Base-by-base conservation (phyloP, 768 basidiomycete genomes). In the Peribolospora kevripleyi region DNA sequence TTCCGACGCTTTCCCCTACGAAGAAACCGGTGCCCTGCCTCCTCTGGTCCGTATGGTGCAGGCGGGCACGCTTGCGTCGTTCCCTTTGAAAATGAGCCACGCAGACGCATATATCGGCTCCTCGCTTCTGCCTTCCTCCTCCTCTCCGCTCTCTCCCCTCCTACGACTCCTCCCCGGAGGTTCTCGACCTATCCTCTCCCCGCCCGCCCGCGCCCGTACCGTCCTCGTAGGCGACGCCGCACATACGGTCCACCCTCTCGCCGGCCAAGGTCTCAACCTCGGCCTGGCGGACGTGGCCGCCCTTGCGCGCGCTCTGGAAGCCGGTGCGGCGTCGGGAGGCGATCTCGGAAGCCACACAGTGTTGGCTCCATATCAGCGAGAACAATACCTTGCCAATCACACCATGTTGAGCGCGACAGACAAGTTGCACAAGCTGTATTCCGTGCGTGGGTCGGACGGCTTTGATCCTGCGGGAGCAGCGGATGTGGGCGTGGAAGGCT, bases 151-250 rank as follows among this genome's bases (percentile, higher is more conserved):
- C 25, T 25, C 25, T 25, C 25, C 25, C 25, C 25, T 25, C 25
- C 25, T 25, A 25, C 25, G 25, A 25, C 25, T 25, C 25, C 25
- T 25, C 25, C 25, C 25, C 25, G 25, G 25, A 25, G 25, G 25
- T 25, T 25, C 25, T 25, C 25, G 25, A 25, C 25, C 25, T 25
- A 25, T 25, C 25, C 25, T 25, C 25, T 25, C 25, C 25, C 25
- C 25, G 51, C 45, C 63, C 78, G 76, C 0, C 55, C 59, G 41
- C 74, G 77, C 4, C 3, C 75, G 91, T 4, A 90, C 84, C 0
- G 88, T 81, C 2, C 77, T 97, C 6, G 76, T 97, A 1, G 93
- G 93, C 2, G 93, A 98, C 67, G 90, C 91, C 1, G 93, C 90
- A 13, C 93, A 97, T 64, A 85, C 84, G 0, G 72, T 87, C 2